A percentile compares a stretch with the other conserved stretches of the same genome.
These are phyloP conservation scores for Metschnikowia borealis DNA, from an alignment of 805 yeast species.

Conservation along the genomic window DNA sequence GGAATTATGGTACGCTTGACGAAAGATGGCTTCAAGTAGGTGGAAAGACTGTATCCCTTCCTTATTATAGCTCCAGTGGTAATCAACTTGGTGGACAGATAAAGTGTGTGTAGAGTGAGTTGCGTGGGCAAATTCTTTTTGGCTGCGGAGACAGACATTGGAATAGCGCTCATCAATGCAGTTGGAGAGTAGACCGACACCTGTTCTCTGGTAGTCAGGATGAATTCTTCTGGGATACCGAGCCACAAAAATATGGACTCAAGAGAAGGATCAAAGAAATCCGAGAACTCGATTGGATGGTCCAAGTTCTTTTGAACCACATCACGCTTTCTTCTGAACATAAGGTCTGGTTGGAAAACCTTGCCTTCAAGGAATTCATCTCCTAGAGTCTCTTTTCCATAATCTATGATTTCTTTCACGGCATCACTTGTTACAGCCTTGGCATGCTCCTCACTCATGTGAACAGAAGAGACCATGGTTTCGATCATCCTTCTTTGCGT, in stretches of 20 bases:
- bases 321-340: conserved; percentile 79
- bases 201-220: conserved; percentile 25
- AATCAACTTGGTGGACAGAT: conserved; percentile 36
- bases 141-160: conserved; percentile 28
- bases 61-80: conserved; percentile 41
- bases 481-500: conserved; percentile 68
- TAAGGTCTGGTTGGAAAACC: conserved; percentile 64
- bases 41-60: conserved; percentile 33
- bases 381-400: conserved; percentile 66
- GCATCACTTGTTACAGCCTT: conserved; percentile 53
- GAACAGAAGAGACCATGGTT: conserved; percentile 61
- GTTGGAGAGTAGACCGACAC: conserved; percentile 33
- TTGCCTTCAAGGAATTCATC: conserved; percentile 56
- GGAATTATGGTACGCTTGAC: conserved; percentile 54
- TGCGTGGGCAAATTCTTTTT: conserved; percentile 33
- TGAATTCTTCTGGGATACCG: conserved; percentile 33
- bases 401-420: conserved; percentile 55
- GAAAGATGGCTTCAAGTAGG: conserved; percentile 34
- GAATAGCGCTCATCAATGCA: conserved; percentile 25
- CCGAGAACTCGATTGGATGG: conserved; percentile 59
- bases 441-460: conserved; percentile 64
- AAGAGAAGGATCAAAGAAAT: conserved; percentile 74
- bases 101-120: conserved; percentile 38
- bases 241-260: conserved; percentile 52
- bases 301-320: conserved; percentile 53